Conservation (phyloP, 345 rosid species). For the Clarkia xantiana region DNA sequence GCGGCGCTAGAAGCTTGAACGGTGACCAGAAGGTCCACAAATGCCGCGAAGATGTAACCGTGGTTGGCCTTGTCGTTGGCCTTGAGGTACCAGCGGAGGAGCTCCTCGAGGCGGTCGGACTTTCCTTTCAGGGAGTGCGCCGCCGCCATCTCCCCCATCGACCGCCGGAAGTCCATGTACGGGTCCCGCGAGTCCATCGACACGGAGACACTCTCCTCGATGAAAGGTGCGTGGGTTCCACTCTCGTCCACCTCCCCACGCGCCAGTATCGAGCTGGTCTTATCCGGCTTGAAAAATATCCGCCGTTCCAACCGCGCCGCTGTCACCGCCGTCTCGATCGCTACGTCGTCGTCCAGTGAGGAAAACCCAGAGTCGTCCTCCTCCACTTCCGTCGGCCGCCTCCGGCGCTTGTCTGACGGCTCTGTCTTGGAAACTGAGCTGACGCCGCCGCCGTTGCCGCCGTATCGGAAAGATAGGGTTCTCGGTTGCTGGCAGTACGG, state of each 20-base stretch:
- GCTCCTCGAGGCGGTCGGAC: conserved; percentile 56
- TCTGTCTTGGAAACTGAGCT: conserved; percentile 19
- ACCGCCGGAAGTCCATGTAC: conserved; percentile 51
- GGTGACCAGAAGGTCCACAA: conserved; percentile 52
- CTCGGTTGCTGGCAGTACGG: conserved; percentile 55
- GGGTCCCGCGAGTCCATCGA: conserved; percentile 68
- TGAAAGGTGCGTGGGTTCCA: conserved; percentile 9
- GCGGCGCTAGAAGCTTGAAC: conserved; percentile 4
- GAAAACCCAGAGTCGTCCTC: too few relatives aligned
- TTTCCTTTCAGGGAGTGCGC: conserved; percentile 40
- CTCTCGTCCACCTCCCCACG: conserved; percentile 16
- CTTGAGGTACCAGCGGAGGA: conserved; percentile 51
- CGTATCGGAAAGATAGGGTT: conserved; percentile 51
- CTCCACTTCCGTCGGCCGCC: too few relatives aligned
- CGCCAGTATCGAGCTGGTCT: conserved; percentile 42
- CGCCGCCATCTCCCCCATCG: conserved; percentile 93
- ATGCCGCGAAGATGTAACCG: conserved; percentile 53
- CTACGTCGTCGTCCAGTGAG: neutral
- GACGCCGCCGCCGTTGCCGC: conserved; percentile 15
- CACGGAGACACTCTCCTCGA: conserved; percentile 27
- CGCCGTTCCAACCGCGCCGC: conserved; percentile 37
- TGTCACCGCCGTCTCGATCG: conserved; percentile 35
- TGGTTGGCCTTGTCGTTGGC: conserved; percentile 59
- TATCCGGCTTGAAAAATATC: conserved; percentile 51
- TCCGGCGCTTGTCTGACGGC: too few relatives aligned